phyloP scores from a whole-genome alignment of 345 rosid species.

The Ricinus communis region DNA sequence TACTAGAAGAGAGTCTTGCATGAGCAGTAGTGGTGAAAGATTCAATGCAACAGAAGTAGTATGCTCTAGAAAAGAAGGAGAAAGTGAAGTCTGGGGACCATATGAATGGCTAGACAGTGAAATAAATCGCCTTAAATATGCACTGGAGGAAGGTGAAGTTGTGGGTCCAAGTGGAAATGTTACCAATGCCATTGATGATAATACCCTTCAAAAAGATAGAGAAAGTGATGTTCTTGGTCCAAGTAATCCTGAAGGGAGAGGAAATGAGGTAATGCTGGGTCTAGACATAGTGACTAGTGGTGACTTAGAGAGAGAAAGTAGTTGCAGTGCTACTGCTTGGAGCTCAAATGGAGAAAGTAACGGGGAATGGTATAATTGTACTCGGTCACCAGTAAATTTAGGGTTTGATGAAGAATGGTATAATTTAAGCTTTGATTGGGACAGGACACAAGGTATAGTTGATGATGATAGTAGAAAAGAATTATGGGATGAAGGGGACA shows the following conservation, averaged over 20 bases:
- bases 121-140: slow-evolving; percentile 47
- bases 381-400: slow-evolving; percentile 23
- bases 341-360: slow-evolving; percentile 35
- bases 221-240: slow-evolving; percentile 14
- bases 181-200: background rate
- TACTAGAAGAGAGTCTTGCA: background rate
- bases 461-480: slow-evolving; percentile 12
- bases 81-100: slow-evolving; percentile 45
- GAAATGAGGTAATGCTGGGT: slow-evolving; percentile 1
- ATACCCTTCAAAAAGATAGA: slow-evolving; percentile 10
- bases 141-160: slow-evolving; percentile 20
- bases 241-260: slow-evolving; percentile 6
- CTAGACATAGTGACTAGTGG: slow-evolving; percentile 17
- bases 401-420: slow-evolving; percentile 33
- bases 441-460: slow-evolving; percentile 19
- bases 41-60: background rate
- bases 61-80: slow-evolving; percentile 8
- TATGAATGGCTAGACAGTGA: slow-evolving; percentile 73
- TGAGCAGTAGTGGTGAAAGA: background rate
- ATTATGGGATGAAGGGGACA: slow-evolving; percentile 23
- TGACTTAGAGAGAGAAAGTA: slow-evolving; percentile 27
- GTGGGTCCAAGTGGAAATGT: background rate
- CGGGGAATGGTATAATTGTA: slow-evolving; percentile 17
- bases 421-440: slow-evolving; percentile 33
- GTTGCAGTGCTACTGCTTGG: slow-evolving; percentile 20